Percentiles rank a stretch among this genome's conserved stretches.
phyloP scores from a whole-genome alignment of 805 yeast genomes.

The Zygotorulaspora chibaensis region DNA sequence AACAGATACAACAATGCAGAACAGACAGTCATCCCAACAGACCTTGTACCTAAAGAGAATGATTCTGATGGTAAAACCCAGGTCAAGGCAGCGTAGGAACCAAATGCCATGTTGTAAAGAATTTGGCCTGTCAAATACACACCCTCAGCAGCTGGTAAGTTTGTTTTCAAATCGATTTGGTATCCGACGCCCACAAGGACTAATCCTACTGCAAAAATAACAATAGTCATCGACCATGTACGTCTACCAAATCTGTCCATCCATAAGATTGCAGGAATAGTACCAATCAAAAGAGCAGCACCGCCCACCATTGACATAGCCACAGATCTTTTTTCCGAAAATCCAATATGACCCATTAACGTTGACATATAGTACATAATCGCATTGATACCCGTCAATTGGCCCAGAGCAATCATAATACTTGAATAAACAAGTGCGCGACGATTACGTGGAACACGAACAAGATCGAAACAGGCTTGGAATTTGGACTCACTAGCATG shows the following conservation, averaged over 20 bases:
- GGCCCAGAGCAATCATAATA: conserved; percentile 57
- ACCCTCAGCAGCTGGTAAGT: conserved; percentile 50
- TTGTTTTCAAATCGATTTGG: conserved; percentile 37
- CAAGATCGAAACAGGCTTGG: conserved; percentile 47
- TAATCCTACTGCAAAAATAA: conserved; percentile 58
- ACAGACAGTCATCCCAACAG: conserved; percentile 62
- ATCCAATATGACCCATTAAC: conserved; percentile 53
- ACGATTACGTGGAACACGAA: conserved; percentile 54
- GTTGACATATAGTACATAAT: conserved; percentile 62
- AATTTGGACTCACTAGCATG: conserved; percentile 35
- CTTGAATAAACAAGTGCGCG: conserved; percentile 56
- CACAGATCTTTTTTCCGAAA: conserved; percentile 46
- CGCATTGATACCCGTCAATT: conserved; percentile 65
- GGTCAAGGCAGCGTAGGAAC: conserved; percentile 60
- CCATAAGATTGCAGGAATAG: conserved; percentile 59
- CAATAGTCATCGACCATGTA: conserved; percentile 54
- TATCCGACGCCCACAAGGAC: conserved; percentile 58
- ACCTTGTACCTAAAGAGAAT: conserved; percentile 54
- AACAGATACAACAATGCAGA: conserved; percentile 54
- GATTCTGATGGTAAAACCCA: conserved; percentile 69
- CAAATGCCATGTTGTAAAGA: conserved; percentile 61
- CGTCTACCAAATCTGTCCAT: conserved; percentile 57
- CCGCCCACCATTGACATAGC: conserved; percentile 70
- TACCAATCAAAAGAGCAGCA: conserved; percentile 56
- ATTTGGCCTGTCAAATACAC: conserved; percentile 59